phyloP scores from a whole-genome alignment of 495 filamentous ascomycete species.

The Neurospora tetraspora region DNA sequence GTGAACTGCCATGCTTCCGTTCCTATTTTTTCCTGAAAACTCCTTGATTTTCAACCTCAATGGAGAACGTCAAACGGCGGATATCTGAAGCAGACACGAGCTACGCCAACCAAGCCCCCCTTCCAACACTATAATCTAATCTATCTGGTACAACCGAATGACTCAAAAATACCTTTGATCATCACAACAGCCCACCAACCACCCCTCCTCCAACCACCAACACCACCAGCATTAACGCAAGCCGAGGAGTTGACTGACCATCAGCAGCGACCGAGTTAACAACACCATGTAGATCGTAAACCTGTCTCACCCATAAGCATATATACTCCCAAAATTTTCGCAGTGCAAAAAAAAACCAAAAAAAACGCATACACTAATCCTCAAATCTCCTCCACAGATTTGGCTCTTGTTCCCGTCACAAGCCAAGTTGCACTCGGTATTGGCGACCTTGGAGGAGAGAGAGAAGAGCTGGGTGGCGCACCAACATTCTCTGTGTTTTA shows the following conservation, averaged over 20 bases:
- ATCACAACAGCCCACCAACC: background rate
- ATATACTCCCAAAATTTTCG: background rate
- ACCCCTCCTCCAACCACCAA: background rate
- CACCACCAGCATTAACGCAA: background rate
- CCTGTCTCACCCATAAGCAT: background rate
- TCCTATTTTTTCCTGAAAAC: no score
- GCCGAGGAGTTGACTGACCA: background rate
- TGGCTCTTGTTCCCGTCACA: conserved; percentile 35
- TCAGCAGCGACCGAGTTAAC: background rate
- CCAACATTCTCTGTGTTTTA: conserved; percentile 37
- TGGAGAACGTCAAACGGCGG: no score
- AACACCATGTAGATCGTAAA: conserved; percentile 1
- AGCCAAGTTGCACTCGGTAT: conserved; percentile 29
- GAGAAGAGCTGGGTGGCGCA: conserved; percentile 29
- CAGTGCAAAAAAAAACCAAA: background rate
- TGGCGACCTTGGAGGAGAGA: conserved; percentile 21
- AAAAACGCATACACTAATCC: conserved; percentile 20
- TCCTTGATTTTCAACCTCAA: no score
- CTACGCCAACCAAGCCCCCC: background rate
- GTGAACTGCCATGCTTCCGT: no score
- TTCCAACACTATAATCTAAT: background rate
- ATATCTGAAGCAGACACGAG: no score
- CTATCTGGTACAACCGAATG: background rate
- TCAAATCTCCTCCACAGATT: conserved; percentile 35
- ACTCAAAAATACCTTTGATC: background rate